Evolutionary conservation across 768 basidiomycete species (phyloP), one percentile per base, ranked within the genome.

Genomic region (Rossbeevera mucosa): DNA sequence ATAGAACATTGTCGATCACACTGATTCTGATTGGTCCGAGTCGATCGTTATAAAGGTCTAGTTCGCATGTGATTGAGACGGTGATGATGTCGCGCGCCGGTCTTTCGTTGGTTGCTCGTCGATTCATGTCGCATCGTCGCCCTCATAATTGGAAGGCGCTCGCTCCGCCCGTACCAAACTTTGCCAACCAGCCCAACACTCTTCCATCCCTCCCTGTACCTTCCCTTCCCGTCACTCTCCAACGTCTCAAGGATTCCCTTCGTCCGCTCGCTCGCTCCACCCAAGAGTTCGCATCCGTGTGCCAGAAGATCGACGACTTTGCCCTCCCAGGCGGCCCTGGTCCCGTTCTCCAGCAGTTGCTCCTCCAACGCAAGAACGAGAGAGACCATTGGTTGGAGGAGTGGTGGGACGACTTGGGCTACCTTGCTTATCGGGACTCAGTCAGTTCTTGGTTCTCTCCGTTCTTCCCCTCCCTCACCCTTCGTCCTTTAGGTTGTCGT

Each of bases 361-460:
- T 96, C 51, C 70, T 83, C 55, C 66, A 76, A 38, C 75, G 81
- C 41, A 76, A 80, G 16, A 71, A 71, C 22, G 76, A 79, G 54
- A 79, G 73, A 42, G 74, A 77, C 31, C 88, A 91, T 60, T 97
- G 94, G 94, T 74, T 97, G 22, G 89, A 91, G 59, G 81, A 89
- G 52, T 96, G 94, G 92, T 97, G 94, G 94, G 93, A 97, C 65
- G 85, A 91, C 58, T 68, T 64, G 14, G 90, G 74, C 1, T 97
- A 96, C 63, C 76, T 94, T 60, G 78, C 82, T 5, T 97, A 94
- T 66, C 75, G 94, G 48, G 94, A 94, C 59, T 85, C 91, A 46
- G 90, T 89, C 59, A 48, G 83, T 63, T 21, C 9, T 48, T 26
- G 16, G 1, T 26, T 18, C 20, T 45, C 16, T 50, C 22, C 47